Evolutionary conservation across 371 early-diverging fungal genomes (phyloP).

Genomic region (Smittium culicis): DNA sequence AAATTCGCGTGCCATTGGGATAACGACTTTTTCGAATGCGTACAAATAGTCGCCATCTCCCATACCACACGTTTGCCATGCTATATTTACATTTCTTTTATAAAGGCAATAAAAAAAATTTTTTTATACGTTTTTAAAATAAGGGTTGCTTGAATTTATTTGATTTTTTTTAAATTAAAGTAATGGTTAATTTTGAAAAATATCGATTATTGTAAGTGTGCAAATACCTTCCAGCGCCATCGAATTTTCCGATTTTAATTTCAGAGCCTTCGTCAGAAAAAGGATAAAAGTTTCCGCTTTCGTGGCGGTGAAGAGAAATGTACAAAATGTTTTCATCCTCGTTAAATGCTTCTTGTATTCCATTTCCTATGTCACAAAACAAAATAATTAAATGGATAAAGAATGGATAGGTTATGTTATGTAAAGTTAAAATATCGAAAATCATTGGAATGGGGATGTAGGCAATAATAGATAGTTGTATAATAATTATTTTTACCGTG

Average conservation of each 20-base stretch:
- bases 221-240: slow-evolving; percentile 45
- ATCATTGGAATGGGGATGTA: no score
- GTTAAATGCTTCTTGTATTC: slow-evolving; percentile 69
- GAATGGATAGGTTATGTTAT: no score
- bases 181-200: no score
- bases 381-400: no score
- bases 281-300: slow-evolving; percentile 66
- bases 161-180: neutral
- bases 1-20: slow-evolving; percentile 75
- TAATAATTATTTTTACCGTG: no score
- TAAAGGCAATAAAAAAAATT: neutral
- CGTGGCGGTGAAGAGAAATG: slow-evolving; percentile 73
- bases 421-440: no score
- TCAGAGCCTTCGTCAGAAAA: slow-evolving; percentile 37
- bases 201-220: no score
- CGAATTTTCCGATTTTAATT: slow-evolving; percentile 41
- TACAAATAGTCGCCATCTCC: slow-evolving; percentile 75
- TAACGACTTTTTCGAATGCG: slow-evolving; percentile 56
- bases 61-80: slow-evolving; percentile 65
- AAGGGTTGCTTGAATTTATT: neutral
- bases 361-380: slow-evolving; percentile 50
- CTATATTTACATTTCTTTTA: slow-evolving; percentile 67
- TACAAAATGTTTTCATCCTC: slow-evolving; percentile 63
- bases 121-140: neutral
- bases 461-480: no score